Conservation (phyloP, 2,329 filamentous ascomycete species). For the Trichoderma hamatum region DNA sequence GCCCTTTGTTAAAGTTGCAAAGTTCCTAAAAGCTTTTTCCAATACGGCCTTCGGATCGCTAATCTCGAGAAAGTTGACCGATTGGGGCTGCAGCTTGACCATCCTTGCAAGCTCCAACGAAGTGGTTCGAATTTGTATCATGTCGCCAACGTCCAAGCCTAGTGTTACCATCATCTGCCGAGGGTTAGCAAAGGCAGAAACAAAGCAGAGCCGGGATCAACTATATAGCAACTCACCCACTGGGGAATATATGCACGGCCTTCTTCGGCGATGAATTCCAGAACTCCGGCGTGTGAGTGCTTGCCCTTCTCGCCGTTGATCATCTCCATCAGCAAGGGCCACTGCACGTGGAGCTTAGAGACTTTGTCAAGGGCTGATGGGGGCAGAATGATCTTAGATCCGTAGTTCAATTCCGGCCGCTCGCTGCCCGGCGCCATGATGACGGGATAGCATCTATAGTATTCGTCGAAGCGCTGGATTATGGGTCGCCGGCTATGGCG, state of each 20-base stretch:
- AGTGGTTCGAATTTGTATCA: conserved; percentile 93
- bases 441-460: conserved; percentile 95
- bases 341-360: conserved; percentile 92
- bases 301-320: conserved; percentile 81
- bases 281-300: conserved; percentile 88
- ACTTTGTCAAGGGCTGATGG: conserved; percentile 96
- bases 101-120: conserved; percentile 87
- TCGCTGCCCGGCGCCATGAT: conserved; percentile 92
- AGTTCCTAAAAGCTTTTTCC: conserved; percentile 94
- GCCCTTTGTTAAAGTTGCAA: conserved; percentile 88
- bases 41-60: conserved; percentile 96
- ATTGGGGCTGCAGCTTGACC: conserved; percentile 96
- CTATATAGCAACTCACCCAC: conserved; percentile 65
- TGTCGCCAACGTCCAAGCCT: conserved; percentile 84
- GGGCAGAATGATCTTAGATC: conserved; percentile 97
- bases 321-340: conserved; percentile 95
- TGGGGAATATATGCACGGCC: conserved; percentile 94
- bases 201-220: neutral
- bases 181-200: conserved; percentile 31
- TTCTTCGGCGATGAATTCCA: conserved; percentile 97
- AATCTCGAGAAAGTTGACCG: conserved; percentile 91
- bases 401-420: conserved; percentile 87
- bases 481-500: conserved; percentile 51
- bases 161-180: conserved; percentile 89
- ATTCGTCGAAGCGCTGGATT: conserved; percentile 90